Evolutionary conservation across 805 yeast species (phyloP), one percentile per base, ranked within the genome.

Genomic region (Ogataea thermomethanolica): DNA sequence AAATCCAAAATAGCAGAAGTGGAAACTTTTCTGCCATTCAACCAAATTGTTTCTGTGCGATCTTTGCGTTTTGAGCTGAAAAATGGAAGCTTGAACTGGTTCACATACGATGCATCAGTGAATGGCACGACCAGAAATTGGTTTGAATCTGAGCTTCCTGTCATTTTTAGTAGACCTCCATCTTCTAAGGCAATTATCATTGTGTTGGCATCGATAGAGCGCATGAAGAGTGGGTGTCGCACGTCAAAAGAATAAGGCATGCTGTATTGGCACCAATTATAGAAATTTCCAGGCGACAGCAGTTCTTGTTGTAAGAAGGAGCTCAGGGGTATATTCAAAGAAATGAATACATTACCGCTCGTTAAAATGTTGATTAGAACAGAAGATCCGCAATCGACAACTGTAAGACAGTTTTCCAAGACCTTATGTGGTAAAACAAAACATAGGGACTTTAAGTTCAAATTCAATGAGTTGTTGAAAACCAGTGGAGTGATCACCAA

Each of bases 151-250:
- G 29, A 27, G 1, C 35, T 30, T 49, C 78, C 65, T 25, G 53
- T 50, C 42, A 84, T 65, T 32, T 79, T 80, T 35, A 87, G 62
- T 29, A 89, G 58, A 1, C 90, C 87, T 20, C 97, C 96, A 62
- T 90, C 95, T 31, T 71, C 70, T 35, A 89, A 66, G 4, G 87
- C 69, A 0, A 83, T 77, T 3, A 88, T 56, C 7, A 79, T 55
- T 32, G 72, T 69, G 3, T 55, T 51, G 0, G 63, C 46, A 24
- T 75, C 70, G 11, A 79, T 59, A 1, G 81, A 58, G 35, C 69
- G 46, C 45, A 84, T 51, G 14, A 70, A 60, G 30, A 76, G 74
- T 1, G 91, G 88, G 17, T 62, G 60, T 51, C 84, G 69, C 5
- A 75, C 55, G 24, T 74, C 76, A 49, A 81, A 78, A 7, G 78